A percentile compares a stretch with the other conserved stretches of the same genome.
phyloP scores from a whole-genome alignment of 2,329 filamentous ascomycete genomes.

The Colletotrichum coccodes region DNA sequence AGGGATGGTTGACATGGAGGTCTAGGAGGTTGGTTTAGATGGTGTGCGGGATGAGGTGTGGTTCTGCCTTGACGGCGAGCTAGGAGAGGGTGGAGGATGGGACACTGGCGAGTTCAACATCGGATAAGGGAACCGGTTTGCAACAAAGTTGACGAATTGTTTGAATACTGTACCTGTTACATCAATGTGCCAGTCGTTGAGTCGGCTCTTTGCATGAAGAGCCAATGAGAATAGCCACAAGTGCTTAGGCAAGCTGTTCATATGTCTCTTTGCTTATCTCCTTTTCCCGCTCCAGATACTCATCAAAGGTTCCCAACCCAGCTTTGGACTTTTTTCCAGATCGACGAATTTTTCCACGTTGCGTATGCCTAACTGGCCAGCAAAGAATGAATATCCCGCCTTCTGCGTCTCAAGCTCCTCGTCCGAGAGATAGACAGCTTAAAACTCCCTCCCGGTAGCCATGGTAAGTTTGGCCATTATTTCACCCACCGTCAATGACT shows the following conservation, averaged over 20 bases:
- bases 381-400: slow-evolving; percentile 48
- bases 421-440: slow-evolving; percentile 49
- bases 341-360: slow-evolving; percentile 48
- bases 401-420: slow-evolving; percentile 50
- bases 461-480: slow-evolving; percentile 48
- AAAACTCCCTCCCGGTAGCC: slow-evolving; percentile 47
- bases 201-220: not conserved
- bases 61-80: slow-evolving; percentile 45
- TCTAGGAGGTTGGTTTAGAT: slow-evolving; percentile 45
- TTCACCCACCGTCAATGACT: slow-evolving; percentile 48
- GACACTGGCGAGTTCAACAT: slow-evolving; percentile 21
- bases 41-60: slow-evolving; percentile 48
- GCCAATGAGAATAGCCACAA: not conserved
- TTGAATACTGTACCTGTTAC: not conserved
- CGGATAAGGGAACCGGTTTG: slow-evolving; percentile 10
- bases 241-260: not conserved
- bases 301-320: slow-evolving; percentile 55
- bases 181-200: not conserved
- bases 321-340: slow-evolving; percentile 42
- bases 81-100: slow-evolving; percentile 51
- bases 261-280: slow-evolving; percentile 42
- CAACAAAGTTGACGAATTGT: not conserved
- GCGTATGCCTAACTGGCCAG: slow-evolving; percentile 48
- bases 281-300: slow-evolving; percentile 54
- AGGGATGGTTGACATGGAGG: slow-evolving; percentile 57